A percentile compares a stretch with the other conserved stretches of the same genome.
Conservation (phyloP, 306 rosid species). For the Senna tora region DNA sequence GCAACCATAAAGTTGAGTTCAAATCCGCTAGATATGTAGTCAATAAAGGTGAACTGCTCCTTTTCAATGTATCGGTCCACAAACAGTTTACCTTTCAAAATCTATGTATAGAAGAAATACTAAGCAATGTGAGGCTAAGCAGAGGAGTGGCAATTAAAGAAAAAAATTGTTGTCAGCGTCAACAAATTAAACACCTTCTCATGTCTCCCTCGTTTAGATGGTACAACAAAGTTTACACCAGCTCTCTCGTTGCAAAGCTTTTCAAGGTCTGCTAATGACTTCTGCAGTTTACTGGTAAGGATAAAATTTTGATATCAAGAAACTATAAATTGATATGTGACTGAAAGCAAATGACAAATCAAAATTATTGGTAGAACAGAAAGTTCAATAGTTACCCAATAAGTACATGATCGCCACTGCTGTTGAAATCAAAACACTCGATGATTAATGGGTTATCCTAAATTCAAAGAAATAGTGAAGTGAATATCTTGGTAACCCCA, state of each 20-base stretch:
- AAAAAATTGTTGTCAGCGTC: slow-evolving; percentile 8
- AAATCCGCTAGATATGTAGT: slow-evolving; percentile 86
- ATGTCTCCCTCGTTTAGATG: slow-evolving; percentile 48
- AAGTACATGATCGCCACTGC: slow-evolving; percentile 69
- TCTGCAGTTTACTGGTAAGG: slow-evolving; percentile 62
- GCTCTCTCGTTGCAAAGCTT: slow-evolving; percentile 50
- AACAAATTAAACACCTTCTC: slow-evolving; percentile 70
- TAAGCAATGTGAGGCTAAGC: slow-evolving; percentile 24
- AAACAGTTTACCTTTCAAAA: slow-evolving; percentile 74
- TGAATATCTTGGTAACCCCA: slow-evolving; percentile 1
- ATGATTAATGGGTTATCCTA: slow-evolving; percentile 82
- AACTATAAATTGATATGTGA: slow-evolving; percentile 3
- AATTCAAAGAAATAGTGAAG: slow-evolving; percentile 12
- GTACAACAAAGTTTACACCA: slow-evolving; percentile 53
- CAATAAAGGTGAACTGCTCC: slow-evolving; percentile 75
- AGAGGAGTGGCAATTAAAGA: neutral
- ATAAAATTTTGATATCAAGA: slow-evolving; percentile 13
- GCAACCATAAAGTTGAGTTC: slow-evolving; percentile 95
- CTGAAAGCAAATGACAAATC: too few relatives aligned
- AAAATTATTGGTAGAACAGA: slow-evolving; percentile 23
- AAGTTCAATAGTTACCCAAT: slow-evolving; percentile 62
- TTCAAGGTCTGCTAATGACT: slow-evolving; percentile 74
- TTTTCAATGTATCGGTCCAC: slow-evolving; percentile 74
- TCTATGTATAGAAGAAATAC: slow-evolving; percentile 43
- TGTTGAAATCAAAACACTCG: slow-evolving; percentile 94